Conservation (phyloP, 2,329 filamentous ascomycete species). For the Alternaria gaisen region DNA sequence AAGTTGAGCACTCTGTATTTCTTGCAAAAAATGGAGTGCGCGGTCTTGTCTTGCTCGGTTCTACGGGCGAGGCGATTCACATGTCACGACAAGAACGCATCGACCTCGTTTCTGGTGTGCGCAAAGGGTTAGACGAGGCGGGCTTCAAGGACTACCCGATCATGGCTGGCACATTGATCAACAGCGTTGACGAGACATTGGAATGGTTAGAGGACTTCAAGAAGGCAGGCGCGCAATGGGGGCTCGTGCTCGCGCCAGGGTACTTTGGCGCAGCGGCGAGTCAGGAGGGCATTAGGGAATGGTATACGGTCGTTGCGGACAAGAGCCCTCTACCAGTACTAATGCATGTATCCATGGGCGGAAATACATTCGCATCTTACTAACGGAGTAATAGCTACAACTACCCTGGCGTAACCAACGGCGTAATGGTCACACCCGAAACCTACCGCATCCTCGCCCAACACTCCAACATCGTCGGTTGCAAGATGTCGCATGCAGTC, state of each 20-base stretch:
- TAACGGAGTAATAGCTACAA: constrained; percentile 60
- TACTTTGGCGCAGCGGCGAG: constrained; percentile 69
- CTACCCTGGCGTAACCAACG: constrained; percentile 74
- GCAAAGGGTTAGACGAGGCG: constrained; percentile 63
- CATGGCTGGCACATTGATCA: constrained; percentile 69
- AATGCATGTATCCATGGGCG: constrained; percentile 56
- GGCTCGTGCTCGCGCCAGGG: constrained; percentile 69
- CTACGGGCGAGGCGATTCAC: constrained; percentile 71
- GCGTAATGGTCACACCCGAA: constrained; percentile 65
- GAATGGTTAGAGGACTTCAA: constrained; percentile 65
- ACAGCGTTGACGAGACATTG: constrained; percentile 69
- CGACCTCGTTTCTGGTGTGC: constrained; percentile 63
- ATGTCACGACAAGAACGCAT: constrained; percentile 66
- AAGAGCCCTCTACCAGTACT: constrained; percentile 67
- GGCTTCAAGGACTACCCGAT: constrained; percentile 68
- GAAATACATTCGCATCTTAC: background rate
- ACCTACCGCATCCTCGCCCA: constrained; percentile 67
- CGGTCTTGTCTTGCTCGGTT: constrained; percentile 70
- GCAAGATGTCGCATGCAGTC: constrained; percentile 74
- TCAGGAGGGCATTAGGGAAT: constrained; percentile 67
- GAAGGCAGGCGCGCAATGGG: constrained; percentile 68
- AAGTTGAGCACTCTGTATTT: constrained; percentile 67
- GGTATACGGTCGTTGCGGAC: constrained; percentile 70
- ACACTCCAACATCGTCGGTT: constrained; percentile 73
- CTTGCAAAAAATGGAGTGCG: constrained; percentile 68